A percentile compares a stretch with the other conserved stretches of the same genome.
Evolutionary conservation across 495 filamentous ascomycete species (phyloP).

Genomic region (Choiromyces venosus): DNA sequence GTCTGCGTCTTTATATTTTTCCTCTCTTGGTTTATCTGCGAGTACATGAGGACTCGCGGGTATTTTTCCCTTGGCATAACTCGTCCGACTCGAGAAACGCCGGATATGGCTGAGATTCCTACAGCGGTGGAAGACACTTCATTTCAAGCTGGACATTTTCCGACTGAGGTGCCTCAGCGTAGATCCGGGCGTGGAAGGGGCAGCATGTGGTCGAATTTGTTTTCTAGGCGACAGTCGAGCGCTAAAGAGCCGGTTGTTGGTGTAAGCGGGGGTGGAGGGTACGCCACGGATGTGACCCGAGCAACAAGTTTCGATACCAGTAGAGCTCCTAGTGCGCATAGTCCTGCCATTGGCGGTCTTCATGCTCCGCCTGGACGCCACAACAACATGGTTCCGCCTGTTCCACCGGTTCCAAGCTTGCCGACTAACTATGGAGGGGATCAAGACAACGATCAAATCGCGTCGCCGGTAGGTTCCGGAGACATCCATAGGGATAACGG

Average conservation of each 20-base stretch:
- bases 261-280: neutral
- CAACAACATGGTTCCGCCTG: too few species aligned
- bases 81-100: neutral
- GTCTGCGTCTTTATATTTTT: slow-evolving; percentile 48
- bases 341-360: slow-evolving; percentile 33
- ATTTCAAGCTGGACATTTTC: neutral
- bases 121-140: neutral
- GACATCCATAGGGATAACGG: slow-evolving; percentile 28
- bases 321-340: slow-evolving; percentile 38
- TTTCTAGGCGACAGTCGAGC: slow-evolving; percentile 13
- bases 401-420: slow-evolving; percentile 35
- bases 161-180: neutral
- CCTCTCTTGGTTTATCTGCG: slow-evolving; percentile 36
- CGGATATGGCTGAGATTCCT: neutral
- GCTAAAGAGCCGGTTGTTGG: slow-evolving; percentile 27
- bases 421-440: slow-evolving; percentile 23
- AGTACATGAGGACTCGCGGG: slow-evolving; percentile 32
- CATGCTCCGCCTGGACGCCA: slow-evolving; percentile 35
- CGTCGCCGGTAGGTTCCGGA: slow-evolving; percentile 5
- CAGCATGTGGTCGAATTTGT: neutral
- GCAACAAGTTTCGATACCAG: slow-evolving; percentile 38
- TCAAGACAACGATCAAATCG: neutral
- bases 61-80: slow-evolving; percentile 27
- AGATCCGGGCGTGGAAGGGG: neutral
- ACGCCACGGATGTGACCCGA: slow-evolving; percentile 5